A percentile compares a stretch with the other conserved stretches of the same genome.
These are phyloP conservation scores for Kalaharituber pfeilii DNA, from an alignment of 2,329 filamentous ascomycete species.

Conservation along the genomic window DNA sequence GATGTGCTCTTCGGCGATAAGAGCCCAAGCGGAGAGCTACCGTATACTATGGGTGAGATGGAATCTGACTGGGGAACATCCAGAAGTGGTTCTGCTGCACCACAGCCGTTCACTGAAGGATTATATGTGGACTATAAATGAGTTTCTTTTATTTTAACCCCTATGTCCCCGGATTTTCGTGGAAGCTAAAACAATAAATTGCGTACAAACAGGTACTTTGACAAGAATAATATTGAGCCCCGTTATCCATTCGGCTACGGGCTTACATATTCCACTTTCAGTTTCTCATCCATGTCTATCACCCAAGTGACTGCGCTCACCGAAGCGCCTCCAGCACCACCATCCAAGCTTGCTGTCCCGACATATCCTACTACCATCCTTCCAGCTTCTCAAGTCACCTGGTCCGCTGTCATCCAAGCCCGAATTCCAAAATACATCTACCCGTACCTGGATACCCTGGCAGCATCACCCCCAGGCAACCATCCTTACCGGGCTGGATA, in stretches of 20 bases:
- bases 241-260: constrained; percentile 49
- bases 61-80: constrained; percentile 41
- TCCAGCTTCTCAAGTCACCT: constrained; percentile 41
- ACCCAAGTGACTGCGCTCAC: constrained; percentile 33
- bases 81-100: constrained; percentile 26
- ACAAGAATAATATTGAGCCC: constrained; percentile 38
- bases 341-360: constrained; percentile 37
- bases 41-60: constrained; percentile 44
- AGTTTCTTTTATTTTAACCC: constrained; percentile 6
- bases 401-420: constrained; percentile 37
- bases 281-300: constrained; percentile 36
- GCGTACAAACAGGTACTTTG: constrained; percentile 30
- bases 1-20: constrained; percentile 52
- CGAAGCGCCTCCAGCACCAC: constrained; percentile 35
- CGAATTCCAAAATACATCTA: constrained; percentile 52
- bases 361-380: constrained; percentile 39
- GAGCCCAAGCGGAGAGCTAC: constrained; percentile 52
- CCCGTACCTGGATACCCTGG: constrained; percentile 44
- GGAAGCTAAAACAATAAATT: too few relatives aligned
- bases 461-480: constrained; percentile 31
- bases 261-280: constrained; percentile 51
- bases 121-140: constrained; percentile 48
- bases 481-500: constrained; percentile 54
- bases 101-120: constrained; percentile 45
- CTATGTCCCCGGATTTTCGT: not conserved